Conservation (phyloP, 257 asterid genomes). For the Nicotiana sylvestris region DNA sequence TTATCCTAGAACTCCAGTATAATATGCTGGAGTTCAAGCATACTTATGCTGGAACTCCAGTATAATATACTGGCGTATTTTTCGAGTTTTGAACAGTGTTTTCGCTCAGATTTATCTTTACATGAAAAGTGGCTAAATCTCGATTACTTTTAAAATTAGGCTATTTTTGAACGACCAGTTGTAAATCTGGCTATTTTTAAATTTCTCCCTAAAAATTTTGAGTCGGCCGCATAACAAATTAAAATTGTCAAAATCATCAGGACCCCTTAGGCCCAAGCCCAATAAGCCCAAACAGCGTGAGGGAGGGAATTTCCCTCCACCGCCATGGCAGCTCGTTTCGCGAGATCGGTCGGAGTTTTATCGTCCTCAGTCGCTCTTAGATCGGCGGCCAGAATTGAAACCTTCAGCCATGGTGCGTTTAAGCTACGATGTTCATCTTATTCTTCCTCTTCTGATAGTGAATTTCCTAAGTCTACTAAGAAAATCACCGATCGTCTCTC, state of each 20-base stretch:
- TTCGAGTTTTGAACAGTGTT: no score
- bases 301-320: background rate
- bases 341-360: slow-evolving; percentile 25
- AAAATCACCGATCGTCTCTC: slow-evolving; percentile 61
- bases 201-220: no score
- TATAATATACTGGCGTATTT: no score
- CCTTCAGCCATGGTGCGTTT: slow-evolving; percentile 13
- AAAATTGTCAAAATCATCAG: background rate
- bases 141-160: no score
- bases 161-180: no score
- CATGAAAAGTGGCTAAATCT: no score
- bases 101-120: no score
- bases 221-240: background rate
- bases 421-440: slow-evolving; percentile 21
- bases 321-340: slow-evolving; percentile 51
- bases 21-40: no score
- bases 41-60: no score
- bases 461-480: slow-evolving; percentile 14
- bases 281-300: slow-evolving; percentile 4
- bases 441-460: slow-evolving; percentile 19
- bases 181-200: no score
- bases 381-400: slow-evolving; percentile 14
- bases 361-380: slow-evolving; percentile 24
- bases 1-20: no score
- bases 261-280: slow-evolving; percentile 10